Conservation (phyloP, 495 filamentous ascomycete genomes). For the Tuber melanosporum region DNA sequence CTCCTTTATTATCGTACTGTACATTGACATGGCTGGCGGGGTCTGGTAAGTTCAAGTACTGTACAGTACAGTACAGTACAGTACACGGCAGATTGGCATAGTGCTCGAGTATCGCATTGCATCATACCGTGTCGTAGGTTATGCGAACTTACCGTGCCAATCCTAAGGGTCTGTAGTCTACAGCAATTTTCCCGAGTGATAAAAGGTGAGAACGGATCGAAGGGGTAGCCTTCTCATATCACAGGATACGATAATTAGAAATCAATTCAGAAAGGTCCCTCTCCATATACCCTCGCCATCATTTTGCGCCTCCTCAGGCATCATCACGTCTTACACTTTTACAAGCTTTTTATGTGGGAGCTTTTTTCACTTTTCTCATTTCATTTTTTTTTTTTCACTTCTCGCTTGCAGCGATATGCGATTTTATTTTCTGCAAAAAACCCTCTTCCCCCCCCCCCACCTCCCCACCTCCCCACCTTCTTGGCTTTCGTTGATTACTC, state of each 20-base stretch:
- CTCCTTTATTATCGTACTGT: too few species aligned
- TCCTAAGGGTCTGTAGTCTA: too few species aligned
- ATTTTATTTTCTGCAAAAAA: neutral
- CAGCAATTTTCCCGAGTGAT: neutral
- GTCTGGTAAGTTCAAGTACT: too few species aligned
- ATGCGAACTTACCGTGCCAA: too few species aligned
- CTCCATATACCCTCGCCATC: neutral
- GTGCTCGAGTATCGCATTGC: too few species aligned
- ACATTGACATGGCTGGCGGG: too few species aligned
- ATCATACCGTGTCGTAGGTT: too few species aligned
- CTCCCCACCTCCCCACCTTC: neutral
- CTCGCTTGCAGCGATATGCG: neutral
- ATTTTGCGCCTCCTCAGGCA: neutral
- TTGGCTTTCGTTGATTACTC: neutral
- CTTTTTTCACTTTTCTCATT: too few species aligned
- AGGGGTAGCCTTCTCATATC: too few species aligned
- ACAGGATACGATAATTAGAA: neutral
- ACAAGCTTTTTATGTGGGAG: neutral
- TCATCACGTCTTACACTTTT: neutral
- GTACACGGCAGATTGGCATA: too few species aligned
- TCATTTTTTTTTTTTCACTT: neutral
- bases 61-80: too few species aligned
- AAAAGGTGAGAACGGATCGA: neutral
- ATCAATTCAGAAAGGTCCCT: neutral
- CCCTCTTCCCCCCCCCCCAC: neutral